Conservation (phyloP, 2,329 filamentous ascomycete species). For the Botrytis cinerea region DNA sequence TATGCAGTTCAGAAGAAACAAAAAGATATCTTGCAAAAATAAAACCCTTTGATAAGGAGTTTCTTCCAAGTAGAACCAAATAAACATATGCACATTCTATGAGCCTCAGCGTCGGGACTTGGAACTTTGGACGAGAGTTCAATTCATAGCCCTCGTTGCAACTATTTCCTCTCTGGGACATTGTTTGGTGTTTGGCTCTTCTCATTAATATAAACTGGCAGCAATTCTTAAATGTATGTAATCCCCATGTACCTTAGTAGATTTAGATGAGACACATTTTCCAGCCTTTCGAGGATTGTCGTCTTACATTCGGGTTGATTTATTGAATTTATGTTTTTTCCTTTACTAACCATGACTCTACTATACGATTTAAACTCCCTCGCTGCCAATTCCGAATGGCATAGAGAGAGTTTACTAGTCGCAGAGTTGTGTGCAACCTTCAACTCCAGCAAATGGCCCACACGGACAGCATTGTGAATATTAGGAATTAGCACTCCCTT, state of each 20-base stretch:
- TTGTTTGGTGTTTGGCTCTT: not conserved
- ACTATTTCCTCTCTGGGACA: not conserved
- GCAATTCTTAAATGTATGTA: not conserved
- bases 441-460: not conserved
- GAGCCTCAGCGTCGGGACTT: no score
- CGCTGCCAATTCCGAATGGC: not conserved
- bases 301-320: not conserved
- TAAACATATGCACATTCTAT: not conserved
- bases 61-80: no score
- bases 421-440: not conserved
- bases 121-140: not conserved
- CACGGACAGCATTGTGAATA: not conserved
- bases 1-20: not conserved
- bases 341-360: not conserved
- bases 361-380: not conserved
- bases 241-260: not conserved
- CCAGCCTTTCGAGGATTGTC: not conserved
- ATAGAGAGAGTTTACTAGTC: not conserved
- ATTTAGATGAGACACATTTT: not conserved
- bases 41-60: no score
- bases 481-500: not conserved
- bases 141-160: not conserved
- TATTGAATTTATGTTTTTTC: not conserved
- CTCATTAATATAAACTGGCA: not conserved
- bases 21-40: not conserved